These are phyloP conservation scores for Clonostachys byssicola DNA, from an alignment of 2,329 filamentous ascomycete genomes.

Conservation along the genomic window DNA sequence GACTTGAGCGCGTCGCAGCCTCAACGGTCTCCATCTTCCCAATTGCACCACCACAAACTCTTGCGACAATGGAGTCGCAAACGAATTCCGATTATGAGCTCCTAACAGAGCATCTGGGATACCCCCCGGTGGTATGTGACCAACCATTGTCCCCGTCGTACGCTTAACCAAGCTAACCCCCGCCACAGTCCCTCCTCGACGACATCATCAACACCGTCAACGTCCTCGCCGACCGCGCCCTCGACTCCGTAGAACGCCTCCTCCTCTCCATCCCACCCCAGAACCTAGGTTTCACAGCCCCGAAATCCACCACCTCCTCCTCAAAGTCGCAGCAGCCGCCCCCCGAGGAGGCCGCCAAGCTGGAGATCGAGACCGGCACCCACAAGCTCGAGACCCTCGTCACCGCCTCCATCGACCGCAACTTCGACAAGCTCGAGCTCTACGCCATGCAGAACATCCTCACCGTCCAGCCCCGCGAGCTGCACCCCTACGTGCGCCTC, in stretches of 20 bases:
- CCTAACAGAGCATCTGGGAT: constrained; percentile 92
- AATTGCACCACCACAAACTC: neutral
- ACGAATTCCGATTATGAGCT: constrained; percentile 56
- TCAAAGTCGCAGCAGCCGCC: constrained; percentile 13
- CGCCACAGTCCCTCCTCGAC: constrained; percentile 78
- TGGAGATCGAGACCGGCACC: constrained; percentile 83
- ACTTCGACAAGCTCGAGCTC: constrained; percentile 84
- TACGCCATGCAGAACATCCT: constrained; percentile 86
- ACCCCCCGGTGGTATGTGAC: constrained; percentile 77
- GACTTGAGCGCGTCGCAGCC: constrained; percentile 1
- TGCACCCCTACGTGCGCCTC: constrained; percentile 70
- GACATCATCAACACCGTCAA: constrained; percentile 98
- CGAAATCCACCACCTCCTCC: constrained; percentile 2
- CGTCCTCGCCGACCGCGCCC: constrained; percentile 83
- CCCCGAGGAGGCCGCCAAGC: constrained; percentile 34
- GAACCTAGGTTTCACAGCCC: constrained; percentile 71
- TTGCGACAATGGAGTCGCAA: constrained; percentile 20
- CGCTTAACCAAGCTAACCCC: constrained; percentile 2
- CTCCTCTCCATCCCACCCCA: constrained; percentile 71
- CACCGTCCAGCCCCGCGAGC: constrained; percentile 62
- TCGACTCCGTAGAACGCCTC: constrained; percentile 82
- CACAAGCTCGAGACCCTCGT: constrained; percentile 81
- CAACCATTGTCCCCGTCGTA: neutral
- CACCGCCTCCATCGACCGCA: constrained; percentile 76
- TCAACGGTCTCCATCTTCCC: neutral